Evolutionary conservation across 2,329 filamentous ascomycete genomes (phyloP).

Genomic region (Harringtonia aguacate): DNA sequence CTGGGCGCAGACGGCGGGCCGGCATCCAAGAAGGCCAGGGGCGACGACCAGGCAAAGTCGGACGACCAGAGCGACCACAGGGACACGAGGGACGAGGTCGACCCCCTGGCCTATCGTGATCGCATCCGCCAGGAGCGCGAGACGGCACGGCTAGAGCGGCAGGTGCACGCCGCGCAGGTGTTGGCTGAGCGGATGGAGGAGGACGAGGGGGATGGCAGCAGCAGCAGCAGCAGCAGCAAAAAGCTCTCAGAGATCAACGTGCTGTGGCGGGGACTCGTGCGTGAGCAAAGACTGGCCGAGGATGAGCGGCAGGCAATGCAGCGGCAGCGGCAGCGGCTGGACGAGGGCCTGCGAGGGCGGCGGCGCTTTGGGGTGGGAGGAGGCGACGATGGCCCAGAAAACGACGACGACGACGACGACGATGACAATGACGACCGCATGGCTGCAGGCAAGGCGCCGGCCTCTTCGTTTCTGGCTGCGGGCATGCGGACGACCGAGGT

Average conservation of each 20-base stretch:
- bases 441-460: conserved; percentile 59
- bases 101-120: conserved; percentile 64
- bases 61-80: neutral
- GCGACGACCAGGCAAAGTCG: conserved; percentile 34
- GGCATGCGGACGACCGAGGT: conserved; percentile 36
- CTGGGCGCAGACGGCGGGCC: conserved; percentile 57
- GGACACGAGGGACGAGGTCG: conserved; percentile 29
- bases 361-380: no score
- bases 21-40: conserved; percentile 32
- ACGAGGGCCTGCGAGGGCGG: conserved; percentile 6
- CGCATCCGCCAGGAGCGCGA: conserved; percentile 62
- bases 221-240: conserved; percentile 6
- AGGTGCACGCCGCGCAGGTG: conserved; percentile 69
- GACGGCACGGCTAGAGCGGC: conserved; percentile 54
- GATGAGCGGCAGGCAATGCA: conserved; percentile 53
- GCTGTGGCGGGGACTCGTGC: conserved; percentile 67
- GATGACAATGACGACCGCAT: conserved; percentile 78
- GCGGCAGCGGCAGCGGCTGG: conserved; percentile 39
- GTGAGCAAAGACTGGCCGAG: conserved; percentile 58
- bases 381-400: conserved; percentile 25
- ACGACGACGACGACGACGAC: conserved; percentile 55
- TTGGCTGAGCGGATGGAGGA: conserved; percentile 68
- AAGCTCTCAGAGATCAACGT: conserved; percentile 43
- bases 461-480: conserved; percentile 22
- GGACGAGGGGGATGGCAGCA: conserved; percentile 25